Percentiles rank a stretch among this genome's conserved stretches.
phyloP scores from a whole-genome alignment of 768 basidiomycete genomes.

The Calocybe cyanea region DNA sequence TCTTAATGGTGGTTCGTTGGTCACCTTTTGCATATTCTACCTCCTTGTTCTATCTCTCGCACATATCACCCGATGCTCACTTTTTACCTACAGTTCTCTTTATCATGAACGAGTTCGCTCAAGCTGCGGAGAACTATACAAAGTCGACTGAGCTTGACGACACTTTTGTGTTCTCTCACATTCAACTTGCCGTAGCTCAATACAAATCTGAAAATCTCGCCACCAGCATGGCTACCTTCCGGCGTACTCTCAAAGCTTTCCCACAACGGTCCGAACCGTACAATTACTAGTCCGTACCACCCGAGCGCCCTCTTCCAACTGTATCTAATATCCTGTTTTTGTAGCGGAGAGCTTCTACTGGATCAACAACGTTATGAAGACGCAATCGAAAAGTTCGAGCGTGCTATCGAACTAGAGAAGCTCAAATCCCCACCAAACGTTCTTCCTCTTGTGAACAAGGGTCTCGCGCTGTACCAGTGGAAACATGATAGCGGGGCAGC shows the following conservation, averaged over 20 bases:
- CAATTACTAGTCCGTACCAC: slow-evolving; percentile 84
- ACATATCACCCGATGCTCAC: neutral
- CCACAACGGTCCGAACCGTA: slow-evolving; percentile 83
- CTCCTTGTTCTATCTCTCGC: neutral
- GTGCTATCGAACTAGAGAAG: slow-evolving; percentile 85
- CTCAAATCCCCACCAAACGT: slow-evolving; percentile 75
- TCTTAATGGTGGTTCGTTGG: neutral
- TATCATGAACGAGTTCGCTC: slow-evolving; percentile 85
- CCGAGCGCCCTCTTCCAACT: neutral
- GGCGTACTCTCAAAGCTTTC: slow-evolving; percentile 80
- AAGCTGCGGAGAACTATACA: slow-evolving; percentile 88
- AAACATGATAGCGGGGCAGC: slow-evolving; percentile 84
- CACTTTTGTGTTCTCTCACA: slow-evolving; percentile 92
- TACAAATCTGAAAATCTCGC: slow-evolving; percentile 83
- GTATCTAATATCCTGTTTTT: neutral
- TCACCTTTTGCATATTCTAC: neutral
- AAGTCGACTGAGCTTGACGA: slow-evolving; percentile 87
- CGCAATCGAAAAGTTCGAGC: slow-evolving; percentile 89
- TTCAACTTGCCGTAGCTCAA: slow-evolving; percentile 94
- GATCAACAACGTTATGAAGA: slow-evolving; percentile 89
- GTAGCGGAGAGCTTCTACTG: slow-evolving; percentile 87
- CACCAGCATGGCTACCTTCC: slow-evolving; percentile 88
- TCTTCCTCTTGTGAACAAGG: slow-evolving; percentile 93
- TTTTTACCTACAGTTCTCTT: slow-evolving; percentile 76
- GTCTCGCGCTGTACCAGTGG: slow-evolving; percentile 95